Percentiles rank a stretch among this genome's conserved stretches.
These are phyloP conservation scores for Didymella sp. DNA, from an alignment of 2,329 filamentous ascomycete species.

Conservation along the genomic window DNA sequence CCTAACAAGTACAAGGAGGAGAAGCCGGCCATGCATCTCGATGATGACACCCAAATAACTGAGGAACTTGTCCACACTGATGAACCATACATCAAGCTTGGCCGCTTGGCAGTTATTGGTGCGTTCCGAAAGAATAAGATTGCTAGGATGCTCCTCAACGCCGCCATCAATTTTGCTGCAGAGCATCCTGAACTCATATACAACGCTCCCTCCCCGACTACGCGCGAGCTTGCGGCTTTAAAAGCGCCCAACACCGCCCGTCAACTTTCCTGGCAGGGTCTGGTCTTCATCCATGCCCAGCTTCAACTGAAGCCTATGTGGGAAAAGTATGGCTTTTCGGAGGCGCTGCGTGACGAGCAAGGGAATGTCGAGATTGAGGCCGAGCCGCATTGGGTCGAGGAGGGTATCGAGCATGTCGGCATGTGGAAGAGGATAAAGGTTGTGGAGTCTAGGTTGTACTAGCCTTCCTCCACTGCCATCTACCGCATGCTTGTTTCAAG, in stretches of 20 bases:
- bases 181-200: conserved; percentile 61
- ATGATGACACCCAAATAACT: conserved; percentile 35
- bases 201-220: conserved; percentile 48
- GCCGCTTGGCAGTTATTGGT: conserved; percentile 73
- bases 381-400: conserved; percentile 72
- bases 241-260: conserved; percentile 51
- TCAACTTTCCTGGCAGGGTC: conserved; percentile 69
- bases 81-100: conserved; percentile 84
- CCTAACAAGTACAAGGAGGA: conserved; percentile 62
- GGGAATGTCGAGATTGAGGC: conserved; percentile 41
- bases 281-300: conserved; percentile 83
- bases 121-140: conserved; percentile 71
- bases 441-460: conserved; percentile 32
- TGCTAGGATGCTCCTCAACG: conserved; percentile 69
- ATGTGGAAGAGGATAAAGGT: conserved; percentile 71
- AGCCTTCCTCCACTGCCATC: not conserved
- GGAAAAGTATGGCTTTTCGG: conserved; percentile 75
- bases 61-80: conserved; percentile 60
- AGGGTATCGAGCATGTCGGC: conserved; percentile 82
- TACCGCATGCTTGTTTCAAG: not conserved
- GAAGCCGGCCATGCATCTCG: conserved; percentile 31
- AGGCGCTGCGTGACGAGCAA: conserved; percentile 70
- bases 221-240: conserved; percentile 54
- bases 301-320: conserved; percentile 69
- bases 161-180: conserved; percentile 71